Evolutionary conservation across 768 basidiomycete genomes (phyloP), one percentile per base, ranked within the genome.

Genomic region (Grammothele lineata): DNA sequence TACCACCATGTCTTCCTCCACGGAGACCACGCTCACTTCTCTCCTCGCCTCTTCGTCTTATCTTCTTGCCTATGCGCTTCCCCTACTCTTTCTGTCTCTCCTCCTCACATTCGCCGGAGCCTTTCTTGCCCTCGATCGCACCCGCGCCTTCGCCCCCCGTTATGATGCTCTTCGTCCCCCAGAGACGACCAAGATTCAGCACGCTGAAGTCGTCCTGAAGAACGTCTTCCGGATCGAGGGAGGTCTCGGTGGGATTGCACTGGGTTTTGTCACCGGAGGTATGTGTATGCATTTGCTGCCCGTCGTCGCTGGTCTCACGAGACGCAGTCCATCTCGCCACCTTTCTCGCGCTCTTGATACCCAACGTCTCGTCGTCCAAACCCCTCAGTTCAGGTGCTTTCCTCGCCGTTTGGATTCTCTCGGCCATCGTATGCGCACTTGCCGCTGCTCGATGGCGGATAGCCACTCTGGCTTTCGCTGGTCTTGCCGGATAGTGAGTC

Each of bases 111-210:
- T 85, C 57, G 69, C 81, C n/a, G 83, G 85, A n/a, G 73, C 82
- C 3, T 86, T 87, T 62, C 67, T 86, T 18, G 85, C 76, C 15
- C 73, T 87, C 40, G 83, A 86, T 58, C 80, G 85, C 33, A 78
- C 83, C 18, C 75, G 81, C 32, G 73, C 77, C 6, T 85, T 87
- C 56, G 66, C 75, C 0, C 71, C 77, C 27, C 62, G 65, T 7
- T 65, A 66, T 54, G 66, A 65, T 40, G 57, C 59, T 17, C 24
- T 57, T 9, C 53, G 47, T 55, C 64, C 43, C 66, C 70, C 23
- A 5, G 48, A 47, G 7, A 45, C 50, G 27, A 44, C 42, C 47
- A 55, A 37, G 41, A 25, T 48, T 43, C 50, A 47, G 39, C 37
- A 44, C 43, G 35, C 54, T 11, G 50, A 50, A 38, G 47, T 40